phyloP scores from a whole-genome alignment of 2,329 filamentous ascomycete genomes.

The Colletotrichum eremochloae region DNA sequence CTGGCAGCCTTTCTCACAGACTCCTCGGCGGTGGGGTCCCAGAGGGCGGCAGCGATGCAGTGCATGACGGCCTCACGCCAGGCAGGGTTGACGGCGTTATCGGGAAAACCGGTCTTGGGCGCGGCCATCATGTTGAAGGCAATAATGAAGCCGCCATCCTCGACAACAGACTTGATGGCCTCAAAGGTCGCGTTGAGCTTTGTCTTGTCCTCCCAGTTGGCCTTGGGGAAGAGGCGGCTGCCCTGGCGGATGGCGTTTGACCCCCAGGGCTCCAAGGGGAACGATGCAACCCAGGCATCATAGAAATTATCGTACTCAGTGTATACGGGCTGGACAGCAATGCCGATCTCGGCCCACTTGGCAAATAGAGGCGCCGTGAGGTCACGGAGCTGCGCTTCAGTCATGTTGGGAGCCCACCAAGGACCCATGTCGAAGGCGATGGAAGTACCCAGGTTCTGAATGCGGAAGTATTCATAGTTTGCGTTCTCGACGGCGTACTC shows the following conservation, averaged over 20 bases:
- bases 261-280: conserved; percentile 46
- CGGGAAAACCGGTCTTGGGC: conserved; percentile 44
- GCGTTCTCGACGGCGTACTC: conserved; percentile 46
- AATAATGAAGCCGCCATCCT: conserved; percentile 47
- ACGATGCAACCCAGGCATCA: conserved; percentile 47
- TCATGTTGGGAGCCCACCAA: conserved; percentile 48
- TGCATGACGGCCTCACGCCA: conserved; percentile 60
- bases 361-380: conserved; percentile 53
- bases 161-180: conserved; percentile 45
- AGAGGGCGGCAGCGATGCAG: conserved; percentile 47
- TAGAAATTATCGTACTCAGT: conserved; percentile 47
- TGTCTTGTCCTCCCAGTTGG: conserved; percentile 48
- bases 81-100: conserved; percentile 62
- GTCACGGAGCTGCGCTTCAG: conserved; percentile 51
- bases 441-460: conserved; percentile 45
- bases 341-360: conserved; percentile 50
- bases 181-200: conserved; percentile 49
- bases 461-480: conserved; percentile 47
- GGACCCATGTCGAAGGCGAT: conserved; percentile 51
- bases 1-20: conserved; percentile 49
- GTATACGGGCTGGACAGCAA: conserved; percentile 47
- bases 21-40: conserved; percentile 51
- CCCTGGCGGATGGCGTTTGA: conserved; percentile 45
- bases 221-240: conserved; percentile 52
- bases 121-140: conserved; percentile 49